Percentiles rank a stretch among this genome's conserved stretches.
These are phyloP conservation scores for Begonia peltatifolia DNA, from an alignment of 306 rosid genomes.

Conservation along the genomic window DNA sequence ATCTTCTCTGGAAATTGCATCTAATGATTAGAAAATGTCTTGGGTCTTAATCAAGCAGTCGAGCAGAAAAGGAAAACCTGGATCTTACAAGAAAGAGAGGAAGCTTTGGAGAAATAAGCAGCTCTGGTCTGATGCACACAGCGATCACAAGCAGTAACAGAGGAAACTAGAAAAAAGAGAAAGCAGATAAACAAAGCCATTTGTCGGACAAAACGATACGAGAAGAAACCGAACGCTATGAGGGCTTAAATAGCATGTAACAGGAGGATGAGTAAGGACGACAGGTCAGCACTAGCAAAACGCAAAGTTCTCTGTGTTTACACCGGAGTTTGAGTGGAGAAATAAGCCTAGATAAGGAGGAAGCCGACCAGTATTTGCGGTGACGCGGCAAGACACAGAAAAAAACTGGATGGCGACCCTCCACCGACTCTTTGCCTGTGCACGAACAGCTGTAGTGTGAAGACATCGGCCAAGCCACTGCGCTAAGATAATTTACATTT, in stretches of 20 bases:
- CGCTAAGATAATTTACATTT: not conserved
- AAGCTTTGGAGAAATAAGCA: constrained; percentile 31
- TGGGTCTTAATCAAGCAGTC: not conserved
- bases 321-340: not conserved
- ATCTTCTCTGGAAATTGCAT: not conserved
- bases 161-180: constrained; percentile 27
- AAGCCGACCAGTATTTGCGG: not conserved
- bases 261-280: constrained; percentile 2
- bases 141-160: constrained; percentile 61
- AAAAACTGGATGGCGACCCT: not conserved
- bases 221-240: not conserved
- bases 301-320: not conserved
- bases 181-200: constrained; percentile 30
- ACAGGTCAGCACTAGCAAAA: constrained; percentile 33
- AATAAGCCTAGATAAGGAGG: not conserved
- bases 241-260: not conserved
- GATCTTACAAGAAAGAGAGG: constrained; percentile 51
- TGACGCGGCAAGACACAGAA: not conserved
- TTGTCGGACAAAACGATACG: not conserved
- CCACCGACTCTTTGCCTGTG: not conserved
- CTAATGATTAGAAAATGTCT: not conserved
- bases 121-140: constrained; percentile 52
- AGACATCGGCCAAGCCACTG: not conserved
- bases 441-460: not conserved
- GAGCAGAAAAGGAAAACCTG: not conserved